A percentile compares a stretch with the other conserved stretches of the same genome.
Evolutionary conservation across 768 basidiomycete species (phyloP).

Genomic region (Pulveroboletus ravenelii): DNA sequence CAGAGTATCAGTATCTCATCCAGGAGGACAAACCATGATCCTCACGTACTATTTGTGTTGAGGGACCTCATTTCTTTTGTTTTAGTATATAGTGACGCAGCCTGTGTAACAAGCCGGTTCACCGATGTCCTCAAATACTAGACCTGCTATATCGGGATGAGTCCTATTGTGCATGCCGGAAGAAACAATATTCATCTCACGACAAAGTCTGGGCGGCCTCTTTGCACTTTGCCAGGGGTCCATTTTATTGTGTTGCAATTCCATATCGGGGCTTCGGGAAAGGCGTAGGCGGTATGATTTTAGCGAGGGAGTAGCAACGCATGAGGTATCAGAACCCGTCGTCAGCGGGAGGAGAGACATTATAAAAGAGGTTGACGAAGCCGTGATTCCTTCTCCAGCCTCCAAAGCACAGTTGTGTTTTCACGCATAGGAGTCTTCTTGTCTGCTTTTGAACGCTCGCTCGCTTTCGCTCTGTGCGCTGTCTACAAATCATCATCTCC

Average conservation of each 20-base stretch:
- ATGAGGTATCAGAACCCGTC: not conserved
- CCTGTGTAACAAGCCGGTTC: too few species aligned
- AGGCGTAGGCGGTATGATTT: not conserved
- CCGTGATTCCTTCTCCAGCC: not conserved
- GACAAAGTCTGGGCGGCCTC: not conserved
- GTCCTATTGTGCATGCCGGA: constrained; percentile 16
- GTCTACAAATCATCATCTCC: not conserved
- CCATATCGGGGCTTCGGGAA: constrained; percentile 2
- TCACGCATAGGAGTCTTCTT: constrained; percentile 1
- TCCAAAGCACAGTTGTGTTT: constrained; percentile 1
- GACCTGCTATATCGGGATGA: constrained; percentile 17
- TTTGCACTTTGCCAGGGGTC: too few species aligned
- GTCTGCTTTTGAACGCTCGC: not conserved
- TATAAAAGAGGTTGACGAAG: constrained; percentile 17
- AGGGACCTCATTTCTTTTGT: constrained; percentile 6
- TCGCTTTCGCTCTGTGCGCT: not conserved
- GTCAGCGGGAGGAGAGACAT: not conserved
- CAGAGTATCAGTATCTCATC: too few species aligned
- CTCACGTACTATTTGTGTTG: not conserved
- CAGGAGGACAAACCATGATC: too few species aligned
- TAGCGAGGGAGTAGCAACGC: not conserved
- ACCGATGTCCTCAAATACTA: constrained; percentile 7
- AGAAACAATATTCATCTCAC: constrained; percentile 7
- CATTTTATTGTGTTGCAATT: constrained; percentile 20
- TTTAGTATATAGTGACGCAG: not conserved